Base-by-base conservation (phyloP, 805 yeast species). In the Pichia exigua region DNA sequence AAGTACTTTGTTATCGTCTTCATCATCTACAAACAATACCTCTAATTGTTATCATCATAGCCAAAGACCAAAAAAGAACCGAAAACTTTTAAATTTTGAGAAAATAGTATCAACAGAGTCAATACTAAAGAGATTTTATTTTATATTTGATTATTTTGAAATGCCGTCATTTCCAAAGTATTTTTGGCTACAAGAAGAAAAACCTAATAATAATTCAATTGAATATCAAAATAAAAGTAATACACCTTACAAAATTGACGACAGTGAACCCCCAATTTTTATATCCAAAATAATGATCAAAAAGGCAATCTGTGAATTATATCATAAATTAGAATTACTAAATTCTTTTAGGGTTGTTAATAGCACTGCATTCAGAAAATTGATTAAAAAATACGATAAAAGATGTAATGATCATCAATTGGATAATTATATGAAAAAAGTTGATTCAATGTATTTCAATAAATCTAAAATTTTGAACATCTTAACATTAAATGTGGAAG, bases 331-430 rank as follows among this genome's bases (percentile, higher is more conserved):
- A 47, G 85, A 85, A 52, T 73, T 87, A 40, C 68, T 87, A 48
- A 78, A 78, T 55, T 83, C 87, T 0, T 94, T 81, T 65, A 75
- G 87, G 56, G 73, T 82, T 45, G 66, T 91, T 56, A 94, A 94
- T 66, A 75, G 87, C 28, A 89, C 95, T 0, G 99, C 95, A 0
- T 81, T 91, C 60, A 77, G 96, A 49, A 94, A 94, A 61, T 83
- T 94, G 59, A 74, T 89, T 49, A 94, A 94, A 62, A 94, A 94
- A 66, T 91, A 81, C 64, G 99, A 94, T 67, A 94, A 94, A 62
- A 75, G 82, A 5, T 73, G 82, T 5, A 63, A 70, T 13, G 70
- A 78, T 4, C 58, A 71, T 1, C 57, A 74, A 4, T 71, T 79
- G 13, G 64, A 70, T 0, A 55, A 63, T 2, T 87, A 81, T 62